These are phyloP conservation scores for Apocynum venetum DNA, from an alignment of 257 asterid species.

Conservation along the genomic window DNA sequence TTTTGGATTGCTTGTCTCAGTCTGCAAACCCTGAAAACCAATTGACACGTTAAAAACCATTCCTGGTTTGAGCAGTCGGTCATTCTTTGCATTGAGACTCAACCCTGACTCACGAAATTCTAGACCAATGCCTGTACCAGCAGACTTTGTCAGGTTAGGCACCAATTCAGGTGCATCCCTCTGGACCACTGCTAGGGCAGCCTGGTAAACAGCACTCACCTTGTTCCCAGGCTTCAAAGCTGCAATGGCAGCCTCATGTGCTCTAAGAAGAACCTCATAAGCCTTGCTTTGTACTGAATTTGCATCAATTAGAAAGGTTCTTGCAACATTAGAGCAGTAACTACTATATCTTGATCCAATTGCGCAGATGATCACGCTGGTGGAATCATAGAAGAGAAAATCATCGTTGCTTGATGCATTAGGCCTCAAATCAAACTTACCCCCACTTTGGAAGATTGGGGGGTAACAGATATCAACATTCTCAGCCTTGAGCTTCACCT, in stretches of 20 bases:
- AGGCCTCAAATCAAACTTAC: slow-evolving; percentile 61
- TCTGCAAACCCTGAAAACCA: slow-evolving; percentile 62
- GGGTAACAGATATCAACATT: slow-evolving; percentile 82
- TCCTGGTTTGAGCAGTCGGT: slow-evolving; percentile 52
- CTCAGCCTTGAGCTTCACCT: slow-evolving; percentile 64
- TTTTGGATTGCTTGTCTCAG: slow-evolving; percentile 42
- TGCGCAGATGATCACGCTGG: slow-evolving; percentile 68
- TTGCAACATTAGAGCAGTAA: slow-evolving; percentile 68
- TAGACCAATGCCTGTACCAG: slow-evolving; percentile 77
- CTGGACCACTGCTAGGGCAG: slow-evolving; percentile 54
- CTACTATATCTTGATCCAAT: slow-evolving; percentile 70
- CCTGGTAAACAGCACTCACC: slow-evolving; percentile 45
- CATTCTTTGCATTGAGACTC: slow-evolving; percentile 57
- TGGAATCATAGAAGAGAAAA: slow-evolving; percentile 47
- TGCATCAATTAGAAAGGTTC: slow-evolving; percentile 62
- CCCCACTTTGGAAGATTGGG: slow-evolving; percentile 82
- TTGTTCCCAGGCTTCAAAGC: slow-evolving; percentile 58
- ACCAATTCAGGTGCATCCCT: slow-evolving; percentile 61
- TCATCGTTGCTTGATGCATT: slow-evolving; percentile 68
- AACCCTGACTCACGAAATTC: slow-evolving; percentile 81
- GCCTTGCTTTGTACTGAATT: slow-evolving; percentile 51
- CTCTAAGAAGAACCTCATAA: slow-evolving; percentile 61
- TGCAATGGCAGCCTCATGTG: slow-evolving; percentile 64
- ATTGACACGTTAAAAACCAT: slow-evolving; percentile 68
- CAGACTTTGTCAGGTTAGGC: slow-evolving; percentile 60